Percentiles rank a stretch among this genome's conserved stretches.
Conservation (phyloP, 805 yeast species). For the Candida fluviatilis region DNA sequence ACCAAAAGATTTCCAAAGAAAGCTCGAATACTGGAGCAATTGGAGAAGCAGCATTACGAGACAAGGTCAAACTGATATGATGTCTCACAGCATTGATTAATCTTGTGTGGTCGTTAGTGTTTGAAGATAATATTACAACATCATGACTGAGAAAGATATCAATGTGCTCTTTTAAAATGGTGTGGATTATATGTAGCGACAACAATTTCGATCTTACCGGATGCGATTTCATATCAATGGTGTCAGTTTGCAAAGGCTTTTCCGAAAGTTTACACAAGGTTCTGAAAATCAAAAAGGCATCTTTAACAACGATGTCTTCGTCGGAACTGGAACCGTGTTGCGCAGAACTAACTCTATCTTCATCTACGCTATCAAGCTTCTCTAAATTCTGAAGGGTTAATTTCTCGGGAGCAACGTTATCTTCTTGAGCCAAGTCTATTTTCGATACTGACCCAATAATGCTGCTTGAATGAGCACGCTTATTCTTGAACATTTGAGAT, state of each 20-base stretch:
- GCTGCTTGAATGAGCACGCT: slow-evolving; percentile 13
- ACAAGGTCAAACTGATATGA: slow-evolving; percentile 74
- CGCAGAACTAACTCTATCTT: slow-evolving; percentile 47
- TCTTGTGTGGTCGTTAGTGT: slow-evolving; percentile 49
- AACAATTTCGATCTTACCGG: slow-evolving; percentile 87
- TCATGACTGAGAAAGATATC: slow-evolving; percentile 67
- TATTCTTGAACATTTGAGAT: slow-evolving; percentile 41
- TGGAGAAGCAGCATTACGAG: slow-evolving; percentile 90
- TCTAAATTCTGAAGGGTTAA: slow-evolving; percentile 62
- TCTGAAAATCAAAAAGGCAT: slow-evolving; percentile 88
- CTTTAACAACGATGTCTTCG: slow-evolving; percentile 72
- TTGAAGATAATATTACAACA: slow-evolving; percentile 47
- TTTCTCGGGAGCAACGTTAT: slow-evolving; percentile 20
- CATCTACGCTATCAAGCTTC: slow-evolving; percentile 49
- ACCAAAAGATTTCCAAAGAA: slow-evolving; percentile 90
- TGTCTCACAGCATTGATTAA: slow-evolving; percentile 80
- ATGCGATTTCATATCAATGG: slow-evolving; percentile 83
- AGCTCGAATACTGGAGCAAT: slow-evolving; percentile 89
- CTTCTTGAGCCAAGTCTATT: slow-evolving; percentile 6
- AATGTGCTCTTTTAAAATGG: slow-evolving; percentile 79
- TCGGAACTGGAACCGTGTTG: slow-evolving; percentile 45
- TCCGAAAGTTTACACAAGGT: slow-evolving; percentile 93
- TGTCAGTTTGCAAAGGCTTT: slow-evolving; percentile 72
- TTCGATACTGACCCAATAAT: slow-evolving; percentile 18
- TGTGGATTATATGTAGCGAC: slow-evolving; percentile 82